These are phyloP conservation scores for Colletotrichum paranaense DNA, from an alignment of 2,329 filamentous ascomycete species.

Conservation along the genomic window DNA sequence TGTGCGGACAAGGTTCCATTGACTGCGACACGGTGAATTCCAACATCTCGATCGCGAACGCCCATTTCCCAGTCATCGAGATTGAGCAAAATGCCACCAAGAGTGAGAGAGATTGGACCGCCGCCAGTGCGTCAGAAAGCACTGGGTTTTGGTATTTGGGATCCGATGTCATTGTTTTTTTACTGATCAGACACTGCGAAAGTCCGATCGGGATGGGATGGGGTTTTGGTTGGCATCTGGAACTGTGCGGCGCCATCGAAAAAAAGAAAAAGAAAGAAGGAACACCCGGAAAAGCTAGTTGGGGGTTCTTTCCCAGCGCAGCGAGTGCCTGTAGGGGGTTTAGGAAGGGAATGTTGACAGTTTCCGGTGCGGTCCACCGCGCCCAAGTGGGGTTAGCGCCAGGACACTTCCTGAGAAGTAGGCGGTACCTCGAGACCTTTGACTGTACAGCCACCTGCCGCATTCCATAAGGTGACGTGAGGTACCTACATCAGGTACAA, in stretches of 20 bases:
- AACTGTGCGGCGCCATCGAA: constrained; percentile 29
- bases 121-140: constrained; percentile 29
- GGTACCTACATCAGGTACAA: no score
- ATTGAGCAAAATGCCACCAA: constrained; percentile 34
- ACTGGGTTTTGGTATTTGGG: constrained; percentile 21
- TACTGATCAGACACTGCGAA: constrained; percentile 21
- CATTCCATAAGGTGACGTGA: not conserved
- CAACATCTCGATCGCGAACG: constrained; percentile 36
- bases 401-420: not conserved
- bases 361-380: not conserved
- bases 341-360: constrained; percentile 1
- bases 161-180: constrained; percentile 30
- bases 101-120: constrained; percentile 13
- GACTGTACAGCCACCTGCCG: not conserved
- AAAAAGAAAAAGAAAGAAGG: constrained; percentile 11
- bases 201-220: constrained; percentile 21
- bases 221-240: constrained; percentile 24
- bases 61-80: constrained; percentile 35
- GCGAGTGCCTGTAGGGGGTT: not conserved
- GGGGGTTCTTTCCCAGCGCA: not conserved
- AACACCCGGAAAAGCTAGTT: constrained; percentile 15
- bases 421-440: not conserved
- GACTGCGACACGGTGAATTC: constrained; percentile 22
- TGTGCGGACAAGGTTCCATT: not conserved
- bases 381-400: not conserved